Percentiles rank a stretch among this genome's conserved stretches.
Evolutionary conservation across 2,329 filamentous ascomycete genomes (phyloP).

Genomic region (Thielaviopsis musarum): DNA sequence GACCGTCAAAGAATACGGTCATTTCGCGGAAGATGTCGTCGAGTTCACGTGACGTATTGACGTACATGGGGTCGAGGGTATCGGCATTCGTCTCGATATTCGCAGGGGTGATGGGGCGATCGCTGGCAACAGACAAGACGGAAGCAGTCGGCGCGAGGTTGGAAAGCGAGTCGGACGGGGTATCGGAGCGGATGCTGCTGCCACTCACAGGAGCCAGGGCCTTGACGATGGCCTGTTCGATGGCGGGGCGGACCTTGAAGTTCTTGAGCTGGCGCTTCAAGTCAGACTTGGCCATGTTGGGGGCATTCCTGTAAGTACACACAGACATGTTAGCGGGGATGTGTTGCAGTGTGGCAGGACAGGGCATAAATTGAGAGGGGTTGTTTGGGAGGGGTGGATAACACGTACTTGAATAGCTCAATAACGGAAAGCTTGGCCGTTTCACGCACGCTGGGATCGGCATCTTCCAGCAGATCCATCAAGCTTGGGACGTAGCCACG

Average conservation of each 20-base stretch:
- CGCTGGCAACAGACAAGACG: slow-evolving; percentile 24
- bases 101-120: slow-evolving; percentile 39
- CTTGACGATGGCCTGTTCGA: slow-evolving; percentile 64
- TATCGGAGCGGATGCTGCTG: slow-evolving; percentile 24
- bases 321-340: not conserved
- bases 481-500: slow-evolving; percentile 65
- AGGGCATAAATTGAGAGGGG: not conserved
- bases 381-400: slow-evolving; percentile 14
- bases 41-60: slow-evolving; percentile 73
- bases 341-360: not conserved
- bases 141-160: slow-evolving; percentile 26
- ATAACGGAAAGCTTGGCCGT: slow-evolving; percentile 69
- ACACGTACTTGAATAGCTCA: slow-evolving; percentile 57
- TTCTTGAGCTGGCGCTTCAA: slow-evolving; percentile 72
- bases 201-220: slow-evolving; percentile 41
- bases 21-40: slow-evolving; percentile 76
- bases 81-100: slow-evolving; percentile 49
- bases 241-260: slow-evolving; percentile 73
- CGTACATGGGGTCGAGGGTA: slow-evolving; percentile 60
- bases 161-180: slow-evolving; percentile 21
- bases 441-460: slow-evolving; percentile 75
- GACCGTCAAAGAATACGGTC: slow-evolving; percentile 67
- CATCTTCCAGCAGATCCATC: slow-evolving; percentile 78
- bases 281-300: slow-evolving; percentile 71
- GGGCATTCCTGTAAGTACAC: slow-evolving; percentile 41